Evolutionary conservation across 176 grass and related monocot species (phyloP).

Genomic region (Metroxylon sagu): DNA sequence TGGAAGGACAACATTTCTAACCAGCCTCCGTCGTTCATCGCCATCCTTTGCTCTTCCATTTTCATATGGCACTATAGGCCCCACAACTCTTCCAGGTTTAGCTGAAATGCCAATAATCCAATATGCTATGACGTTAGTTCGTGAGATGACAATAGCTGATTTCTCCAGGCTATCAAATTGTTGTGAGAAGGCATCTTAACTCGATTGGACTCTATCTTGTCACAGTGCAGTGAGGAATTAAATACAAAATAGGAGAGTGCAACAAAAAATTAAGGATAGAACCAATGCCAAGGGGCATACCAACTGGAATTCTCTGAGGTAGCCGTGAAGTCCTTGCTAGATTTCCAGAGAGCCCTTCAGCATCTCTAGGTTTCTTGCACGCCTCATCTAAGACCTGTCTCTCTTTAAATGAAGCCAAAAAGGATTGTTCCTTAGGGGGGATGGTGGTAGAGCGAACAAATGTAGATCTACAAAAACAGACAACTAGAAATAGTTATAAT

Average conservation of each 20-base stretch:
- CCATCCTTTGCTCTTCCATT: constrained; percentile 1
- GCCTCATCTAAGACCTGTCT: constrained; percentile 38
- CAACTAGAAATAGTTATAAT: no score
- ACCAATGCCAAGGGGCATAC: neutral
- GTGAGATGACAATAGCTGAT: neutral
- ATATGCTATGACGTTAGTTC: neutral
- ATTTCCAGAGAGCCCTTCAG: constrained; percentile 2
- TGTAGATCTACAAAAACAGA: constrained; percentile 54
- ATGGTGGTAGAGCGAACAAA: constrained; percentile 73
- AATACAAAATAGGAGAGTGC: no score
- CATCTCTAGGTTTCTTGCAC: constrained; percentile 18
- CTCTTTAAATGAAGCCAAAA: constrained; percentile 39
- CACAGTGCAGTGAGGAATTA: no score
- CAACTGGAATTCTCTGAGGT: constrained; percentile 15
- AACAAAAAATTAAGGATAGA: neutral
- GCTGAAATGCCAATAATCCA: constrained; percentile 7
- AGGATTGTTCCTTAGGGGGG: constrained; percentile 56
- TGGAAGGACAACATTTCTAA: constrained; percentile 3
- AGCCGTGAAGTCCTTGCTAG: neutral
- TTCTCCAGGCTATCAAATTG: neutral
- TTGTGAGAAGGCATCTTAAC: no score
- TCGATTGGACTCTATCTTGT: no score
- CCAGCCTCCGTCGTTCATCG: constrained; percentile 8
- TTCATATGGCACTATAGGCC: constrained; percentile 12
- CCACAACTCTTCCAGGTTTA: constrained; percentile 1